Conservation (phyloP, 345 rosid species). For the Cardamine occulta region DNA sequence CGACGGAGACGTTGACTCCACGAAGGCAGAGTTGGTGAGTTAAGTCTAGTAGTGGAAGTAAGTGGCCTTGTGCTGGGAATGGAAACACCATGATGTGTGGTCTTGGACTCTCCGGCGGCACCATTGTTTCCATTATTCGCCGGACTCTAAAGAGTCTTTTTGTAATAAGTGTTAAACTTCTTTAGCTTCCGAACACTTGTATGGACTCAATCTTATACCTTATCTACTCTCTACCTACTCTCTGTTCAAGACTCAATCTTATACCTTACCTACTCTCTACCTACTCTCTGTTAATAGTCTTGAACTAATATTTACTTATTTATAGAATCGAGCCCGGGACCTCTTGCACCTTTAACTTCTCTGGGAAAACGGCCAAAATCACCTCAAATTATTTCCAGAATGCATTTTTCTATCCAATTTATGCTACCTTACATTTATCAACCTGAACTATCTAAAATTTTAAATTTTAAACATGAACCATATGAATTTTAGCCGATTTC, state of each 20-base stretch:
- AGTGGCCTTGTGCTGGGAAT: slow-evolving; percentile 79
- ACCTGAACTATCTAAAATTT: no score
- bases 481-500: no score
- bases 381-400: no score
- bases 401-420: no score
- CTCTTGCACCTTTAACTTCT: no score
- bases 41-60: slow-evolving; percentile 37
- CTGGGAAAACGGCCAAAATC: no score
- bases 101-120: neutral
- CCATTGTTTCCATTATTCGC: neutral
- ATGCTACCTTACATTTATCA: no score
- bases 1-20: slow-evolving; percentile 50
- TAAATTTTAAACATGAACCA: no score
- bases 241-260: neutral
- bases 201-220: neutral
- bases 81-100: slow-evolving; percentile 67
- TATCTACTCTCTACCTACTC: neutral
- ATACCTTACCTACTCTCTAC: neutral
- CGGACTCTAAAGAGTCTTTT: neutral
- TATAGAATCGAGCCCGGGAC: no score
- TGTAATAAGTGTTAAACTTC: neutral
- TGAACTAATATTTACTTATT: no score
- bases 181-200: neutral
- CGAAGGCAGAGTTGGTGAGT: slow-evolving; percentile 56
- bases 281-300: neutral